phyloP scores from a whole-genome alignment of 306 rosid species.

The Erythrophleum fordii region DNA sequence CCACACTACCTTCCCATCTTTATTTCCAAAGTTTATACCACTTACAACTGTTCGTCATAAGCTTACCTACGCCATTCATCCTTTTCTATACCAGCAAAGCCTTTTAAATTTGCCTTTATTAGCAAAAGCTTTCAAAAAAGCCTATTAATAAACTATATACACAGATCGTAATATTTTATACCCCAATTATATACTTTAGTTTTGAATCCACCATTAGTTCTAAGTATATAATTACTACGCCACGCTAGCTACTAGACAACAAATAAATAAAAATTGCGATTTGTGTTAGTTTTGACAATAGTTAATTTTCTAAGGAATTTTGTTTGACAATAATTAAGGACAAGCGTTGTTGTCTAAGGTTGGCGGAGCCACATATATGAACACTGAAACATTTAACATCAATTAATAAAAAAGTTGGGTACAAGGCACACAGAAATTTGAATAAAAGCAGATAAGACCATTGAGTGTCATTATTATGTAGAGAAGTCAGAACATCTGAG shows the following conservation, averaged over 20 bases:
- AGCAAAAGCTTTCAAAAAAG: neutral
- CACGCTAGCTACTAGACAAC: neutral
- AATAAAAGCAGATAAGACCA: neutral
- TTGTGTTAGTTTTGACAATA: neutral
- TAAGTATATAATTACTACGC: neutral
- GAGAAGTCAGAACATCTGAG: neutral
- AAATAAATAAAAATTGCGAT: neutral
- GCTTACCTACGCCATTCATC: constrained; percentile 35
- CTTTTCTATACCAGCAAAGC: neutral
- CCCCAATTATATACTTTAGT: neutral
- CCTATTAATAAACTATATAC: neutral
- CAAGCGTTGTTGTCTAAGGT: neutral
- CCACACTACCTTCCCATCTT: neutral
- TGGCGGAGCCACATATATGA: neutral
- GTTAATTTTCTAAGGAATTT: neutral
- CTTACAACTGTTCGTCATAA: constrained; percentile 19
- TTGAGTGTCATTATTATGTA: neutral
- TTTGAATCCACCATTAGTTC: neutral
- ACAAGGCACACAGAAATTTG: neutral
- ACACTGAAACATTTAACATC: neutral
- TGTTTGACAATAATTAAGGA: neutral
- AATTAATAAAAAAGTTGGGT: neutral
- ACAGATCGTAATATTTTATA: neutral
- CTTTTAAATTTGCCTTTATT: neutral
- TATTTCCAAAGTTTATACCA: neutral